phyloP scores from a whole-genome alignment of 2,329 filamentous ascomycete species.

The Arthrocladium fulminans region DNA sequence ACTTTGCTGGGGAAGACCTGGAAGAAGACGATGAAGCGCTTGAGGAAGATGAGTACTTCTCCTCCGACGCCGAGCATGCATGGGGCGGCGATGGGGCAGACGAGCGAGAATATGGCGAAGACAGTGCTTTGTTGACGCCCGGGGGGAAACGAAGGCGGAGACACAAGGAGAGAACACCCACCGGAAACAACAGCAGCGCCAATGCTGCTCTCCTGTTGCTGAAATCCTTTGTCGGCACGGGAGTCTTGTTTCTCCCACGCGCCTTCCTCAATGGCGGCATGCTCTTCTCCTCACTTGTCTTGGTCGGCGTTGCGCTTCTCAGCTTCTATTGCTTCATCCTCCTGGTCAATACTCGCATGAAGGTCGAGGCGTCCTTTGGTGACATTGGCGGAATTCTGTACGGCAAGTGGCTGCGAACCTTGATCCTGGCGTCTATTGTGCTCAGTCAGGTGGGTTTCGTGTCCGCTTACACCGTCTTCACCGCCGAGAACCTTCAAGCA shows the following conservation, averaged over 20 bases:
- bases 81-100: slow-evolving; percentile 51
- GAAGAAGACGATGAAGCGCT: slow-evolving; percentile 93
- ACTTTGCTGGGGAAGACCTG: slow-evolving; percentile 93
- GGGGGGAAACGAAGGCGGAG: slow-evolving; percentile 61
- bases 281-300: slow-evolving; percentile 86
- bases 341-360: slow-evolving; percentile 75
- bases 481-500: slow-evolving; percentile 87
- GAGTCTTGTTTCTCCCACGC: slow-evolving; percentile 83
- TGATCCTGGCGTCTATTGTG: slow-evolving; percentile 87
- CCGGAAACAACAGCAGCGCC: slow-evolving; percentile 67
- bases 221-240: slow-evolving; percentile 96
- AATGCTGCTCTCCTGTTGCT: slow-evolving; percentile 77
- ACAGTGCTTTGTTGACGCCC: slow-evolving; percentile 67
- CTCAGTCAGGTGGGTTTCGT: slow-evolving; percentile 93
- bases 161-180: slow-evolving; percentile 64
- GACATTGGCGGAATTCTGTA: slow-evolving; percentile 91
- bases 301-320: slow-evolving; percentile 73
- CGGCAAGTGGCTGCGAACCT: slow-evolving; percentile 75
- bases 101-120: slow-evolving; percentile 74
- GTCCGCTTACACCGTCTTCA: slow-evolving; percentile 93
- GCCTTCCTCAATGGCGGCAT: slow-evolving; percentile 95
- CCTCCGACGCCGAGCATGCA: slow-evolving; percentile 50
- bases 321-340: slow-evolving; percentile 98
- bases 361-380: slow-evolving; percentile 88
- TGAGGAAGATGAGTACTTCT: slow-evolving; percentile 83